Percentiles rank a stretch among this genome's conserved stretches.
phyloP scores from a whole-genome alignment of 371 early-diverging fungal genomes.

The Agmasoma carcini region DNA sequence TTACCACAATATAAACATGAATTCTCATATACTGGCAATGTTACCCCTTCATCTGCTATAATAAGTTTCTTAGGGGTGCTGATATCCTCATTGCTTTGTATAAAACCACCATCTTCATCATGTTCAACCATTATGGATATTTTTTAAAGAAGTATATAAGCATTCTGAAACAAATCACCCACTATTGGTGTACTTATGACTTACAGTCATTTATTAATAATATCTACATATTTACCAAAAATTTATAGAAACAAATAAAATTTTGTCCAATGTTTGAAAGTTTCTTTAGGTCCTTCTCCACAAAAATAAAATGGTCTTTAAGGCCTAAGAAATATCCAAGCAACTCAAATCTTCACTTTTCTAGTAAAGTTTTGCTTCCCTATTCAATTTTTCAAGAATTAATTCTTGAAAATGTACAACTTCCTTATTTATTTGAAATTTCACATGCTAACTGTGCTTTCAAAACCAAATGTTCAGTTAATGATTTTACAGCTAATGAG shows the following conservation, averaged over 20 bases:
- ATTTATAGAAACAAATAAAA: not conserved
- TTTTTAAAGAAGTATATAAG: not conserved
- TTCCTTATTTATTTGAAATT: slow-evolving; percentile 54
- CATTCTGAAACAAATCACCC: not conserved
- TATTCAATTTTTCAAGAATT: slow-evolving; percentile 45
- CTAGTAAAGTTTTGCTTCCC: slow-evolving; percentile 53
- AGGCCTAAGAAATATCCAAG: slow-evolving; percentile 41
- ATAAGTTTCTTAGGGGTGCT: not conserved
- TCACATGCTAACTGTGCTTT: slow-evolving; percentile 33
- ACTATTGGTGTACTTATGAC: not conserved
- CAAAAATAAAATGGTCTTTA: slow-evolving; percentile 39
- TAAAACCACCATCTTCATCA: slow-evolving; percentile 9
- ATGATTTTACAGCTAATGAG: slow-evolving; percentile 92
- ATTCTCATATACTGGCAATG: slow-evolving; percentile 1
- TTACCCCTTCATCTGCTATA: not conserved
- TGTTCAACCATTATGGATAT: not conserved
- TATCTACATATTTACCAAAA: no score
- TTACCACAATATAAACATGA: slow-evolving; percentile 37
- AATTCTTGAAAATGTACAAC: slow-evolving; percentile 39
- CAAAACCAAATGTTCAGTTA: slow-evolving; percentile 77
- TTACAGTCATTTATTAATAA: not conserved
- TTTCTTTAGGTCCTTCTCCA: slow-evolving; percentile 25
- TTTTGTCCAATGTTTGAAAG: slow-evolving; percentile 35
- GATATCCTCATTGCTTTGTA: not conserved
- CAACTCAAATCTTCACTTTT: slow-evolving; percentile 40